These are phyloP conservation scores for Leccinum incarnatum DNA, from an alignment of 768 basidiomycete species.

Conservation along the genomic window DNA sequence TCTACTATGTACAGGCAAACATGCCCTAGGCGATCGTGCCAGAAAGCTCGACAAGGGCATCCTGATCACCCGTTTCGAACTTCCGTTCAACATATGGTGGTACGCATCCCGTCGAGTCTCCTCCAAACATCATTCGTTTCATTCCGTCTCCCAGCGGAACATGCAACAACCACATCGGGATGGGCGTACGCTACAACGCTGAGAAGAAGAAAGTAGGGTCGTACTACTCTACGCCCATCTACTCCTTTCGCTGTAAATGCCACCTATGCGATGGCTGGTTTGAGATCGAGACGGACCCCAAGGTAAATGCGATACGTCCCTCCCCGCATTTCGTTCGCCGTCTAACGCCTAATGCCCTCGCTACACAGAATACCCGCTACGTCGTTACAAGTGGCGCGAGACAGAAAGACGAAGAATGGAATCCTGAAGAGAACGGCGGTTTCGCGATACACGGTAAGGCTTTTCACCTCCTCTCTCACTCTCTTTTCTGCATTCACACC, in stretches of 20 bases:
- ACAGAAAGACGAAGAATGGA: constrained; percentile 94
- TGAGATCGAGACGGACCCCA: constrained; percentile 95
- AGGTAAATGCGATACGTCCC: constrained; percentile 58
- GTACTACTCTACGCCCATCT: constrained; percentile 95
- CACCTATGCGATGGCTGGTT: constrained; percentile 97
- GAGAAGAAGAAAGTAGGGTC: constrained; percentile 97
- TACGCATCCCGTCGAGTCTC: constrained; percentile 40
- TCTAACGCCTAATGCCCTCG: neutral
- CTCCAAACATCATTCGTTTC: neutral
- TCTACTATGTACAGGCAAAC: constrained; percentile 61
- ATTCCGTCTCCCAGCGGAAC: constrained; percentile 56
- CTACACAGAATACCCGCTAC: constrained; percentile 84
- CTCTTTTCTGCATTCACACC: too few relatives aligned
- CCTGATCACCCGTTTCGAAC: constrained; percentile 90
- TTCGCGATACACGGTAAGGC: constrained; percentile 77
- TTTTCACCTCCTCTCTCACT: too few relatives aligned
- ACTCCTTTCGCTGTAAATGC: constrained; percentile 95
- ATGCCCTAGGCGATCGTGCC: constrained; percentile 90
- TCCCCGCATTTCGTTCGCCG: neutral
- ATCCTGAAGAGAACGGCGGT: constrained; percentile 94
- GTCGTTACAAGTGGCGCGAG: constrained; percentile 91
- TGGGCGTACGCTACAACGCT: constrained; percentile 99
- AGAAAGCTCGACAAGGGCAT: constrained; percentile 96
- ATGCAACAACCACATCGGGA: constrained; percentile 96
- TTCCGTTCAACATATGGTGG: constrained; percentile 98